These are phyloP conservation scores for Colletotrichum agaves DNA, from an alignment of 2,329 filamentous ascomycete genomes.

Conservation along the genomic window DNA sequence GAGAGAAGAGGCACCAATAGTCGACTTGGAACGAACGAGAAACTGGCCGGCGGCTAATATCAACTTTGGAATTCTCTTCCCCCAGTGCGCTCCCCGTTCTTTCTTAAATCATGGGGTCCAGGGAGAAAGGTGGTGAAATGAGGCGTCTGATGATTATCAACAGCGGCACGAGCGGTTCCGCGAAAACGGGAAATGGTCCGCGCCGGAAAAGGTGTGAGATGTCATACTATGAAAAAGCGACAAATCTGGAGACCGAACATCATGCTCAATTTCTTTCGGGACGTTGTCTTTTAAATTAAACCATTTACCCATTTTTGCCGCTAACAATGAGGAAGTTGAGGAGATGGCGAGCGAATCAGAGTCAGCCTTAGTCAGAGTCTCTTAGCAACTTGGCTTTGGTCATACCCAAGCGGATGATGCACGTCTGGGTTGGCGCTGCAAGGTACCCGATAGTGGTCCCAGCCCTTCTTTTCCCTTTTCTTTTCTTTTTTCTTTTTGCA, in stretches of 20 bases:
- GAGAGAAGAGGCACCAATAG: not conserved
- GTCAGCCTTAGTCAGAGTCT: not conserved
- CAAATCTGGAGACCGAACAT: conserved; percentile 3
- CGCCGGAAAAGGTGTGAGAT: not conserved
- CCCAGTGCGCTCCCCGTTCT: not conserved
- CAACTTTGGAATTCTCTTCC: not conserved
- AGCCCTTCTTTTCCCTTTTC: not conserved
- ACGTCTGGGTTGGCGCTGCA: conserved; percentile 33
- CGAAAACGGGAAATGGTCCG: not conserved
- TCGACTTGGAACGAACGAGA: not conserved
- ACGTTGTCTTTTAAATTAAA: conserved; percentile 9
- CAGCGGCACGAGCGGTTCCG: conserved; percentile 6
- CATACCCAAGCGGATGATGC: conserved; percentile 20
- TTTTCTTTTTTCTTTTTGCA: too few relatives aligned
- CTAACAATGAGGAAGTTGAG: not conserved
- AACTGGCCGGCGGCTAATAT: not conserved
- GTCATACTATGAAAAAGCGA: not conserved
- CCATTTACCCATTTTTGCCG: conserved; percentile 23
- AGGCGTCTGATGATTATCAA: conserved; percentile 14
- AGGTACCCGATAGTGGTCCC: conserved; percentile 29
- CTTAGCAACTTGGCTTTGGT: not conserved
- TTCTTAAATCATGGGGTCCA: not conserved
- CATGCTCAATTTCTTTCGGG: conserved; percentile 27
- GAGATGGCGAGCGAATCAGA: conserved; percentile 26
- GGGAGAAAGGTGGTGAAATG: not conserved